Evolutionary conservation across 441 rosid species (phyloP).

Genomic region (Corymbia calophylla): DNA sequence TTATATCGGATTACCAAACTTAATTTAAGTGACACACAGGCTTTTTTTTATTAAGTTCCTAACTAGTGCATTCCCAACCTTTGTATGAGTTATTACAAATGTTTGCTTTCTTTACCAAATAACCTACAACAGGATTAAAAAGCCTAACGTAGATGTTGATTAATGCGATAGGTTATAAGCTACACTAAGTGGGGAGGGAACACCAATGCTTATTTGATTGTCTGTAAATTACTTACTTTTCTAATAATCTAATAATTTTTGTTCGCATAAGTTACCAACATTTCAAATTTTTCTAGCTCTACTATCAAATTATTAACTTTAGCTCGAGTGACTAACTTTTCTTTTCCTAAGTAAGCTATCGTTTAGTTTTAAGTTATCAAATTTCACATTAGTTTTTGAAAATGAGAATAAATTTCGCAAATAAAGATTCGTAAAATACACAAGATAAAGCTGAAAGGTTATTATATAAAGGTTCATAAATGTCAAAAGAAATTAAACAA

Average conservation of each 20-base stretch:
- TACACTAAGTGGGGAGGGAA: background rate
- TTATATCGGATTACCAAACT: background rate
- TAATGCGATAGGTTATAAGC: background rate
- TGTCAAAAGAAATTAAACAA: background rate
- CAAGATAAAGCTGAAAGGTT: background rate
- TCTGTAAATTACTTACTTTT: background rate
- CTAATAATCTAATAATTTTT: background rate
- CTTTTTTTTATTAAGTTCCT: background rate
- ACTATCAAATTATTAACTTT: background rate
- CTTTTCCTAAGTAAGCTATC: background rate
- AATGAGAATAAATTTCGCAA: background rate
- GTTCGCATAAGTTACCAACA: background rate
- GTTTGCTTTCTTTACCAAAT: background rate
- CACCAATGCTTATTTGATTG: background rate
- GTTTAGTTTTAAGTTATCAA: background rate
- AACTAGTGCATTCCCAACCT: background rate
- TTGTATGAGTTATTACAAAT: background rate
- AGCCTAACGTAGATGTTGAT: background rate
- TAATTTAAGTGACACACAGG: background rate
- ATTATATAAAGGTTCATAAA: background rate
- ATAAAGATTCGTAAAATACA: background rate
- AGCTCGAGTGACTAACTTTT: background rate
- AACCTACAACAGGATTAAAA: background rate
- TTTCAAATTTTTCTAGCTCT: background rate
- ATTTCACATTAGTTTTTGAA: background rate